These are phyloP conservation scores for Colletotrichum sp. DNA, from an alignment of 2,329 filamentous ascomycete species.

Conservation along the genomic window DNA sequence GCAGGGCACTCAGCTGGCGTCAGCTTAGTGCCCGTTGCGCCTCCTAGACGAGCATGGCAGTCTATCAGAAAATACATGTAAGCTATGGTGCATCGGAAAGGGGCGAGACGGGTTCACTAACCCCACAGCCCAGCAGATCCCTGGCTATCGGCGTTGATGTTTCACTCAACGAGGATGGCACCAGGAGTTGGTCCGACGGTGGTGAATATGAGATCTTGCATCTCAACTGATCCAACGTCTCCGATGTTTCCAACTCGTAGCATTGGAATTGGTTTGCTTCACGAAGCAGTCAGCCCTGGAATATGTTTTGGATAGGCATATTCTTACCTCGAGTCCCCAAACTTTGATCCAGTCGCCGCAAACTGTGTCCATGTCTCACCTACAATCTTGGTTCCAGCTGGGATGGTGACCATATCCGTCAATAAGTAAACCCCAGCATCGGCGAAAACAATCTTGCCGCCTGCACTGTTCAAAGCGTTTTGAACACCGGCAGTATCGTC, in stretches of 20 bases:
- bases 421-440: background rate
- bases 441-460: background rate
- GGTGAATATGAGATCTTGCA: constrained; percentile 71
- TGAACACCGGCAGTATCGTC: background rate
- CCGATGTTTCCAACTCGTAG: constrained; percentile 68
- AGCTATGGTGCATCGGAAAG: background rate
- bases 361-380: background rate
- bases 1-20: constrained; percentile 63
- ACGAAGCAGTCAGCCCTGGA: background rate
- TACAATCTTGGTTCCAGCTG: background rate
- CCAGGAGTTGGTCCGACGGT: constrained; percentile 69
- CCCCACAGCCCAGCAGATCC: background rate
- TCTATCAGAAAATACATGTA: constrained; percentile 34
- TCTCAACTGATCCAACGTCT: constrained; percentile 68
- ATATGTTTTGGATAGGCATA: background rate
- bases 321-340: background rate
- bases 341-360: background rate
- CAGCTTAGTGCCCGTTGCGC: constrained; percentile 69
- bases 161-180: constrained; percentile 31
- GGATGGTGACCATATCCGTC: background rate
- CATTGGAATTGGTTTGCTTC: constrained; percentile 34
- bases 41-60: constrained; percentile 75
- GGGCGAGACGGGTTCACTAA: rapidly evolving
- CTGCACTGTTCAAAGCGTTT: background rate
- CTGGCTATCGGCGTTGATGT: background rate